Base-by-base conservation (phyloP, 2,329 filamentous ascomycete species). In the Fusarium zealandicum region DNA sequence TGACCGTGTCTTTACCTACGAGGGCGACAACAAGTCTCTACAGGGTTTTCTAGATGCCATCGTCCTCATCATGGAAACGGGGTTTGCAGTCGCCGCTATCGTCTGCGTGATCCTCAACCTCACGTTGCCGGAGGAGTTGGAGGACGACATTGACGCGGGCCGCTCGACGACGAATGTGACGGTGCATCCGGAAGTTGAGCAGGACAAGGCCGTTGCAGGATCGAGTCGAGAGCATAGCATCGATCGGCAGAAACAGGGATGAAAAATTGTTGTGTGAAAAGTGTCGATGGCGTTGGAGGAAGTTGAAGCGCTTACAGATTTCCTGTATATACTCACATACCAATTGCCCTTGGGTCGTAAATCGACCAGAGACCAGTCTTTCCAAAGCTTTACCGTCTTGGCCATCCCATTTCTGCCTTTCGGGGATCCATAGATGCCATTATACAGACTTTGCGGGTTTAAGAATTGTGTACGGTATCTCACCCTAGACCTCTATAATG, bases 1-100 rank as follows among this genome's bases (percentile, higher is more conserved):
- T 68, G 72, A 76, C 54, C 80, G 83, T 57, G 84, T 95, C 46
- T 92, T 95, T 70, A 89, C 86, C 4, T 93, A 93, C 69, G 69
- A 71, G 0, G 90, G 90, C 10, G 73, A 79, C 54, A 91, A 93
- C 73, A 81, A 80, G 56, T 80, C 83, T 4, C 82, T 93, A 3
- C 75, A 80, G 39, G 90, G 90, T 3, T 92, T 95, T 73, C 82
- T 89, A 54, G 87, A 93, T 65, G 90, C 90, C 44, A 86, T 92
- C 52, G 80, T 82, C 5, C 76, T 93, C 33, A 78, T 92, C 51
- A 87, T 92, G 83, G 83, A 89, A 74, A 92, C 88, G 0, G 89
- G 89, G 0, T 90, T 90, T 58, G 87, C 88, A 1, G 79, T 96
- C 16, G 88, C 90, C 0, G 92, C 90, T 0, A 82, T 92, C 18